A percentile compares a stretch with the other conserved stretches of the same genome.
These are phyloP conservation scores for Sporisorium graminicola DNA, from an alignment of 1,284 basidiomycete genomes.

Conservation along the genomic window DNA sequence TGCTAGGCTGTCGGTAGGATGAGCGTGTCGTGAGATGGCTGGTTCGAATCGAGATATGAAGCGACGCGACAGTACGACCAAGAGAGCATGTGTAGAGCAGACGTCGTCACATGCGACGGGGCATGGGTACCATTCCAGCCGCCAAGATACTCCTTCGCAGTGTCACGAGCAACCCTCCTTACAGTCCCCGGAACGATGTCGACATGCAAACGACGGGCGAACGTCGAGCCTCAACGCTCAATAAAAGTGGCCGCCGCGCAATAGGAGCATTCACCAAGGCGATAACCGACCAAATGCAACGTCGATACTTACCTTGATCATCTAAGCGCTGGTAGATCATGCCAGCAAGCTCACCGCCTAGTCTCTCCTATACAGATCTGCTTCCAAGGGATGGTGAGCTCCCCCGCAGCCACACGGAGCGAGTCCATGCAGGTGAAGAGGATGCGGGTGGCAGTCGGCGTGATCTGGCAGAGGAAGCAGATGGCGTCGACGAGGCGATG, in stretches of 20 bases:
- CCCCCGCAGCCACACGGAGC: not conserved
- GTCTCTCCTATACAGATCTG: not conserved
- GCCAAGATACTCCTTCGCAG: not conserved
- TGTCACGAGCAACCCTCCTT: not conserved
- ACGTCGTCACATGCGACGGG: conserved; percentile 5
- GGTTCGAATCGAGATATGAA: not conserved
- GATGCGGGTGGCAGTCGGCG: not conserved
- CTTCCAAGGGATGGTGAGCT: not conserved
- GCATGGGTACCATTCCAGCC: not conserved
- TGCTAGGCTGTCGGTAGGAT: not conserved
- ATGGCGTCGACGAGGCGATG: not conserved
- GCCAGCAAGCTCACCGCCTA: not conserved
- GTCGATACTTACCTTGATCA: conserved; percentile 3
- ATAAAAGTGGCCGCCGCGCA: not conserved
- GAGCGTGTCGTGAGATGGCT: not conserved
- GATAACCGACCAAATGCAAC: not conserved
- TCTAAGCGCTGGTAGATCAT: not conserved
- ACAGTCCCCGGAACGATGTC: not conserved
- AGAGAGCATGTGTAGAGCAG: not conserved
- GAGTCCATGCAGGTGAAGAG: no score
- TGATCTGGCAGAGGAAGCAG: not conserved
- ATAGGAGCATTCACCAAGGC: not conserved
- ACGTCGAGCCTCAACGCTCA: not conserved
- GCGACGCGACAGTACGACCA: not conserved
- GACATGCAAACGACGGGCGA: not conserved